Conservation (phyloP, 2,329 filamentous ascomycete species). For the Emericellopsis cladophorae region DNA sequence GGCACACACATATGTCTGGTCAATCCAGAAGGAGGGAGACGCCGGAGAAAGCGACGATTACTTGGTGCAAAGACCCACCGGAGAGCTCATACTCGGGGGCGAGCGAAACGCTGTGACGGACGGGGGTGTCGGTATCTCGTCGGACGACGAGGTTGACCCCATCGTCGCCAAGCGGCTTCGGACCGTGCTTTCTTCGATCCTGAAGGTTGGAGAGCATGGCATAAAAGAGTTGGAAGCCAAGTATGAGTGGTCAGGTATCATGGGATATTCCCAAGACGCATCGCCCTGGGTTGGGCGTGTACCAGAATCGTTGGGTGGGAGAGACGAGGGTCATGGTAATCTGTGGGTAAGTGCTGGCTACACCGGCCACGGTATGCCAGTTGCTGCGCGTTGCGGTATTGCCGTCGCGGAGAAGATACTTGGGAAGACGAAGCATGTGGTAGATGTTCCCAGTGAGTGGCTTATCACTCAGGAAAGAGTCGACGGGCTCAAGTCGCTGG, state of each 20-base stretch:
- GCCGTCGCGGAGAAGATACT: constrained; percentile 49
- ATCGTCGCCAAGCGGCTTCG: constrained; percentile 44
- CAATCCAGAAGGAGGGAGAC: constrained; percentile 20
- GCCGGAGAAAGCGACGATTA: constrained; percentile 50
- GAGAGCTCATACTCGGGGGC: constrained; percentile 57
- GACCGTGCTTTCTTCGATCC: constrained; percentile 21
- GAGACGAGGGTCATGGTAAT: constrained; percentile 21
- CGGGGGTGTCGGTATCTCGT: constrained; percentile 36
- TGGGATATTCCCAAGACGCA: constrained; percentile 60
- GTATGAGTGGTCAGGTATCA: constrained; percentile 69
- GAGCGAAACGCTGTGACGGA: constrained; percentile 44
- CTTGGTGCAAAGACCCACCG: constrained; percentile 53
- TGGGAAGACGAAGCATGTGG: constrained; percentile 24
- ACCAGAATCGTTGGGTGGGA: constrained; percentile 36
- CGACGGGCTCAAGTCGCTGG: constrained; percentile 5
- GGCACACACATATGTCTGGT: constrained; percentile 51
- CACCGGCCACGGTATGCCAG: constrained; percentile 68
- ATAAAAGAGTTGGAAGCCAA: constrained; percentile 33
- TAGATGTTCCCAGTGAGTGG: constrained; percentile 31
- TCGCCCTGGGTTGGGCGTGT: constrained; percentile 60
- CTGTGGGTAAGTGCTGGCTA: constrained; percentile 55
- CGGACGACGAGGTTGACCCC: constrained; percentile 45
- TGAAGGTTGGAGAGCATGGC: constrained; percentile 29
- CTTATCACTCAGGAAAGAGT: constrained; percentile 19
- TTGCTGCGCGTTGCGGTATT: constrained; percentile 53